A percentile compares a stretch with the other conserved stretches of the same genome.
phyloP scores from a whole-genome alignment of 1,139 yeast genomes.

The Yamadazyma trypodendri region DNA sequence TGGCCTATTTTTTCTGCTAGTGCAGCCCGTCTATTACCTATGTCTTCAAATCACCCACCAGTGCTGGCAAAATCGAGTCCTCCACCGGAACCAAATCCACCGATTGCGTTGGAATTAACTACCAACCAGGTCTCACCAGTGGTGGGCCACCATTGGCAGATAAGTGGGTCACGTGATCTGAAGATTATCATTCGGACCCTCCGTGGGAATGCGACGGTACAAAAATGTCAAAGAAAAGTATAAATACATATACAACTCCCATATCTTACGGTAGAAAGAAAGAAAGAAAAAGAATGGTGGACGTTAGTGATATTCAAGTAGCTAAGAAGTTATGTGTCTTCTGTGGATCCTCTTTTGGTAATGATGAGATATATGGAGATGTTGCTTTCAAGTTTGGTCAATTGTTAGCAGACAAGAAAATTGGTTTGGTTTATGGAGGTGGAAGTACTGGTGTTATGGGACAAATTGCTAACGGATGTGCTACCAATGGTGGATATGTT shows the following conservation, averaged over 20 bases:
- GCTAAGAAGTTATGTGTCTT: slow-evolving; percentile 69
- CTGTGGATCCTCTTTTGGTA: slow-evolving; percentile 83
- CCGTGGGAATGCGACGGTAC: slow-evolving; percentile 1
- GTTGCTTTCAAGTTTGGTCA: slow-evolving; percentile 62
- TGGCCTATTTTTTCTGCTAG: background rate
- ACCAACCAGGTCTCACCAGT: too few relatives aligned
- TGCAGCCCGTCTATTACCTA: too few relatives aligned
- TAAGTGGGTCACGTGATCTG: slow-evolving; percentile 1
- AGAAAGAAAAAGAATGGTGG: slow-evolving; percentile 10
- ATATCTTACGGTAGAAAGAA: background rate
- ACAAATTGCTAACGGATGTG: slow-evolving; percentile 70
- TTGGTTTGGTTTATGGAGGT: slow-evolving; percentile 89
- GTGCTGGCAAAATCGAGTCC: too few relatives aligned
- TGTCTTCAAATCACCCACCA: background rate
- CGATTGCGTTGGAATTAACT: too few relatives aligned
- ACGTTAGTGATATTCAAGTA: slow-evolving; percentile 2
- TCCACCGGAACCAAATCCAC: slow-evolving; percentile 2
- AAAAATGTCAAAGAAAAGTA: background rate
- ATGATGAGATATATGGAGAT: slow-evolving; percentile 46
- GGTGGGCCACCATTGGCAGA: too few relatives aligned
- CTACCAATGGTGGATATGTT: slow-evolving; percentile 67
- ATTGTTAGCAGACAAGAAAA: slow-evolving; percentile 53
- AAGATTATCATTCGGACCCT: background rate
- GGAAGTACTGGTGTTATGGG: slow-evolving; percentile 92
- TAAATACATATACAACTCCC: background rate